Base-by-base conservation (phyloP, 1,284 basidiomycete species). In the Gastroboletus turbinatus region DNA sequence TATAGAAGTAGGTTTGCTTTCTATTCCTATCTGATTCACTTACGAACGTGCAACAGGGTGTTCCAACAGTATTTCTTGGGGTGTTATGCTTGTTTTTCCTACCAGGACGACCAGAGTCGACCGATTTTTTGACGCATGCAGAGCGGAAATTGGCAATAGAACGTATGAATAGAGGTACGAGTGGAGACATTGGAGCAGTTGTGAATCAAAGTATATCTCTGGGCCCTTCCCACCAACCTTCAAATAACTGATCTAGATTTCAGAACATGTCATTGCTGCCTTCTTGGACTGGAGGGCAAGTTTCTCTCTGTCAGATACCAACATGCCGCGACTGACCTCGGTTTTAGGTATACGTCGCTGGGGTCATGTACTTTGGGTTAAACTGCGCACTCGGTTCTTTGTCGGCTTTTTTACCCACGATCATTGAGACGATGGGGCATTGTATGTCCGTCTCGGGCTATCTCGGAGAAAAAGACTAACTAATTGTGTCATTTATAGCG, bases 401-500 rank as follows among this genome's bases (percentile, higher is more conserved):
- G 44, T 86, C 87, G 3, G 93, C 90, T 0, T 95, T 94, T 74
- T 74, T 94, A 25, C 92, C 92, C 0, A 94, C 92, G 0, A 92
- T 94, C 64, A 84, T 93, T 59, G 81, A 79, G 50, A 88, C 85
- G 0, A 83, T 91, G 63, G 87, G 84, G 16, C 82, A 79, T 65
- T 81, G 82, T 81, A 60, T 38, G 73, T 70, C 33, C 14, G 4
- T 38, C 11, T n/a, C 4, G 2, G 8, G 6, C 23, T 27, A 16
- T 50, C 30, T 46, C 19, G 30, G 19, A 16, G 13, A 17, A 19
- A 40, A 16, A 46, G 21, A 25, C 51, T 55, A 19, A 57, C 32
- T 46, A 49, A 30, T 27, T 14, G 1, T 5, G 19, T 4, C 29
- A 17, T 47, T 44, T 35, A 14, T 56, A 83, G 82, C 76, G 19